Evolutionary conservation across 495 filamentous ascomycete species (phyloP).

Genomic region (Rostrohypoxylon terebratum): DNA sequence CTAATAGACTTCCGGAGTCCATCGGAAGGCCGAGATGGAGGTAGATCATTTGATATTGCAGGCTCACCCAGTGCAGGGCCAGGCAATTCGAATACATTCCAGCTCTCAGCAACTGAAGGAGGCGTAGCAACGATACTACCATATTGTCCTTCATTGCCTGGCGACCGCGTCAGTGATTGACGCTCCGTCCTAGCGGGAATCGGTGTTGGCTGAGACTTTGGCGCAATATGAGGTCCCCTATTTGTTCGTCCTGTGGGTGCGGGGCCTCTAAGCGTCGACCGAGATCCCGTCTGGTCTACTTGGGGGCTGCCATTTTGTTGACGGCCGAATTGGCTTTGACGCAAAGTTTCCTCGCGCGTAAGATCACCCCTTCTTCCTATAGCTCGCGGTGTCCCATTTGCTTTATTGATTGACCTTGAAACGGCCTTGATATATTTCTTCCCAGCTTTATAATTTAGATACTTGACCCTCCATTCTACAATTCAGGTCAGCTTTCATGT

Average conservation of each 20-base stretch:
- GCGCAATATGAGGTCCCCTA: slow-evolving; percentile 19
- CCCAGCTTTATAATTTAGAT: slow-evolving; percentile 91
- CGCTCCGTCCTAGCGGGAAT: slow-evolving; percentile 49
- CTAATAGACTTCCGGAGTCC: slow-evolving; percentile 28
- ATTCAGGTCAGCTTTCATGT: slow-evolving; percentile 17
- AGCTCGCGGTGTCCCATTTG: slow-evolving; percentile 63
- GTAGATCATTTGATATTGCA: slow-evolving; percentile 52
- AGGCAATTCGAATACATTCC: slow-evolving; percentile 70
- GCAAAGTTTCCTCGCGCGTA: slow-evolving; percentile 34
- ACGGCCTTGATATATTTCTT: slow-evolving; percentile 92
- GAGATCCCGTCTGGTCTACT: slow-evolving; percentile 40
- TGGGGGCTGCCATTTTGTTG: slow-evolving; percentile 36
- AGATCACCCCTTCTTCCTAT: slow-evolving; percentile 43
- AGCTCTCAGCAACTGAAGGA: slow-evolving; percentile 54
- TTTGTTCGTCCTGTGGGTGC: slow-evolving; percentile 45
- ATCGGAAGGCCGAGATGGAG: slow-evolving; percentile 9
- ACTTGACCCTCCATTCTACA: slow-evolving; percentile 88
- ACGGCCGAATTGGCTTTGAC: slow-evolving; percentile 41
- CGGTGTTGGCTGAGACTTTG: slow-evolving; percentile 48
- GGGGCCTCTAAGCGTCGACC: slow-evolving; percentile 33
- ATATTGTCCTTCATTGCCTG: slow-evolving; percentile 64
- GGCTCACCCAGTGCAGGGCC: slow-evolving; percentile 75
- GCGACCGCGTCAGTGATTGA: slow-evolving; percentile 50
- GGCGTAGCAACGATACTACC: slow-evolving; percentile 80
- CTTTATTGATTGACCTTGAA: slow-evolving; percentile 73